phyloP scores from a whole-genome alignment of 345 rosid genomes.

The Toxicodendron radicans region DNA sequence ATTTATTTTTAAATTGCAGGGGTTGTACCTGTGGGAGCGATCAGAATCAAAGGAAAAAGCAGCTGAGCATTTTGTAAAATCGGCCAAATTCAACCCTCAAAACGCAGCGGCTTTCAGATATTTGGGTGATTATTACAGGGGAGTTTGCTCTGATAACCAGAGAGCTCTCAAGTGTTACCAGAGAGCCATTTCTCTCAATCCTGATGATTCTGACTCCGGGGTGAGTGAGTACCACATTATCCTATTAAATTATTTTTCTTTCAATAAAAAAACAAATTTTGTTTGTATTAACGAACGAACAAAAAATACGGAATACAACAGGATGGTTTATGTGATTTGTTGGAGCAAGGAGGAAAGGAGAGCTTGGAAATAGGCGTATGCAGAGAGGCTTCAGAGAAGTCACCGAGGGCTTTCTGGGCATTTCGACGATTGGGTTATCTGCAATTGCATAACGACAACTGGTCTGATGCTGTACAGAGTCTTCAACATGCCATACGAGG shows the following conservation, averaged over 20 bases:
- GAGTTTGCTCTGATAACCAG: slow-evolving; percentile 44
- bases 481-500: slow-evolving; percentile 97
- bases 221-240: slow-evolving; percentile 13
- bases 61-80: slow-evolving; percentile 68
- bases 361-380: slow-evolving; percentile 68
- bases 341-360: slow-evolving; percentile 71
- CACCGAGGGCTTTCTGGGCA: slow-evolving; percentile 97
- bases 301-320: slow-evolving; percentile 11
- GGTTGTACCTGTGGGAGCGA: slow-evolving; percentile 61
- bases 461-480: slow-evolving; percentile 89
- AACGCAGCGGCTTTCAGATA: slow-evolving; percentile 68
- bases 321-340: slow-evolving; percentile 80
- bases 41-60: slow-evolving; percentile 50
- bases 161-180: slow-evolving; percentile 94
- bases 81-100: slow-evolving; percentile 69
- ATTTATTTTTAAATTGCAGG: slow-evolving; percentile 45
- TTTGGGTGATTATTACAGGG: slow-evolving; percentile 73
- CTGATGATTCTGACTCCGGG: slow-evolving; percentile 73
- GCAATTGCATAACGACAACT: slow-evolving; percentile 69
- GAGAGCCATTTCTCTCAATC: slow-evolving; percentile 65
- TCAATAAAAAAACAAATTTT: neutral
- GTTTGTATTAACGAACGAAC: neutral
- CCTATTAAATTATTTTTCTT: neutral
- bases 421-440: slow-evolving; percentile 78
- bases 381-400: slow-evolving; percentile 72